A percentile compares a stretch with the other conserved stretches of the same genome.
These are phyloP conservation scores for Canavalia ensiformis DNA, from an alignment of 306 rosid species.

Conservation along the genomic window DNA sequence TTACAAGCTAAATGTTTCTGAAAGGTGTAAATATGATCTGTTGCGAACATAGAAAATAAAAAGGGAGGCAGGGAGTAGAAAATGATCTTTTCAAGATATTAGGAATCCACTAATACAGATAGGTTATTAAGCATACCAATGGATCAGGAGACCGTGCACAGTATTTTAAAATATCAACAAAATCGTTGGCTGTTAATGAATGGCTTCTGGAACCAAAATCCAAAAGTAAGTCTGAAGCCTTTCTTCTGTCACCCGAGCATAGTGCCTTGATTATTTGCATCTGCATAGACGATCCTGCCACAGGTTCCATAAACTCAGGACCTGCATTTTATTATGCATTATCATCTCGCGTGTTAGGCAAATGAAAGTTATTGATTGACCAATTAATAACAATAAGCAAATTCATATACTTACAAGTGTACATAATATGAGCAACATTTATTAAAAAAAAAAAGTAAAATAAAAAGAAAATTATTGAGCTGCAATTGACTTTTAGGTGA, in stretches of 20 bases:
- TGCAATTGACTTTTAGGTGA: not conserved
- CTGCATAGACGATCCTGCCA: slow-evolving; percentile 57
- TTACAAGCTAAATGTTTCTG: slow-evolving; percentile 10
- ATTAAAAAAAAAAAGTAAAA: not conserved
- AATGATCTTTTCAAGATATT: not conserved
- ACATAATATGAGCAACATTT: not conserved
- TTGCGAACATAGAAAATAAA: slow-evolving; percentile 3
- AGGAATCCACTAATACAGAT: not conserved
- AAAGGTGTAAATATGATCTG: slow-evolving; percentile 24
- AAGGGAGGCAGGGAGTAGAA: not conserved
- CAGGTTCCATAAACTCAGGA: slow-evolving; percentile 44
- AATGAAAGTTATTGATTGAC: not conserved
- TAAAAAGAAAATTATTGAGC: not conserved
- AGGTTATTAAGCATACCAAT: slow-evolving; percentile 65
- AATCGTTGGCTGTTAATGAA: slow-evolving; percentile 65
- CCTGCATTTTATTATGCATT: slow-evolving; percentile 50
- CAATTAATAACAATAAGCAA: not conserved
- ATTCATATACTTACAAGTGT: not conserved
- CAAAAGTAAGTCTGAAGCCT: slow-evolving; percentile 72
- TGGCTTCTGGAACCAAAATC: slow-evolving; percentile 60
- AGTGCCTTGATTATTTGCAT: slow-evolving; percentile 72
- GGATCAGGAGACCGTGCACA: slow-evolving; percentile 86
- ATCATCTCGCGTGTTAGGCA: not conserved
- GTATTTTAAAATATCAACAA: slow-evolving; percentile 64
- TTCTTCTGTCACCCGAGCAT: slow-evolving; percentile 61